Percentiles rank a stretch among this genome's conserved stretches.
phyloP scores from a whole-genome alignment of 176 grass and related monocot genomes.

The Rhynchospora pubera region DNA sequence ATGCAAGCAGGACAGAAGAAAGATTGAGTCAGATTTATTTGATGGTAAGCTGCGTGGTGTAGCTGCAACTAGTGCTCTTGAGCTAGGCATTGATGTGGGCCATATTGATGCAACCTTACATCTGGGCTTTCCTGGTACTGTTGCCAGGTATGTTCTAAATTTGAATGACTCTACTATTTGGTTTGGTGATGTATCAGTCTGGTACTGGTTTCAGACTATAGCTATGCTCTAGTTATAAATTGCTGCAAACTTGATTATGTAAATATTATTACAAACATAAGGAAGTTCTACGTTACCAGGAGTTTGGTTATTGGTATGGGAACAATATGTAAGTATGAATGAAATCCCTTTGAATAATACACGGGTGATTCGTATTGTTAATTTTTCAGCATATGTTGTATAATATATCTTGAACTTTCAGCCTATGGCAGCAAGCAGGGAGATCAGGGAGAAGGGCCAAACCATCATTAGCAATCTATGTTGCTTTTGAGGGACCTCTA shows the following conservation, averaged over 20 bases:
- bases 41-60: slow-evolving; percentile 73
- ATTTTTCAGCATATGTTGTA: neutral
- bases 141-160: slow-evolving; percentile 55
- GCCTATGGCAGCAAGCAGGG: slow-evolving; percentile 96
- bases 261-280: neutral
- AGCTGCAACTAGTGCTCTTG: slow-evolving; percentile 94
- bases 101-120: slow-evolving; percentile 96
- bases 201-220: neutral
- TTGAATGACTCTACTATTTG: neutral
- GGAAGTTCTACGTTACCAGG: neutral
- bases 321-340: neutral
- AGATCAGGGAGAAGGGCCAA: slow-evolving; percentile 85
- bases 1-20: slow-evolving; percentile 76
- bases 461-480: slow-evolving; percentile 84
- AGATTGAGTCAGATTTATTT: slow-evolving; percentile 80
- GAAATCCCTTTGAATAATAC: slow-evolving; percentile 1
- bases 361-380: slow-evolving; percentile 8
- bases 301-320: neutral
- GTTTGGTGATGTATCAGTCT: neutral
- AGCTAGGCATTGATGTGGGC: slow-evolving; percentile 87
- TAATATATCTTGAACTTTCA: slow-evolving; percentile 36
- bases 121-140: slow-evolving; percentile 94
- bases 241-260: neutral
- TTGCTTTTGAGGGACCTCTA: slow-evolving; percentile 82
- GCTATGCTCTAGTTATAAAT: neutral